Evolutionary conservation across 2,329 filamentous ascomycete species (phyloP), one percentile per base, ranked within the genome.

Genomic region (Sclerotinia subarctica): DNA sequence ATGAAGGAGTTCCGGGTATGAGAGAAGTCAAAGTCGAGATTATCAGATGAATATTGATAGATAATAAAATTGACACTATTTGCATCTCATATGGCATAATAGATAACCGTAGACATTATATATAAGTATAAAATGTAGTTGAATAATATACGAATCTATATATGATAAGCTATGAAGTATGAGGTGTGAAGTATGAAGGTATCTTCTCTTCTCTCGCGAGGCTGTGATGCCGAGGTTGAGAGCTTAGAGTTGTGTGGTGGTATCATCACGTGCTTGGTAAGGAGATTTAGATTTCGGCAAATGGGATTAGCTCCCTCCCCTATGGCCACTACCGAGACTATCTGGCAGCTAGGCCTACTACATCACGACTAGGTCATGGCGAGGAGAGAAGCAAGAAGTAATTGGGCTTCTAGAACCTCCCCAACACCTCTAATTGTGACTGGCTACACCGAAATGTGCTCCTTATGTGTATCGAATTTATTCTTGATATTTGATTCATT

Each of bases 201-300:
- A 49, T 32, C 46, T 62, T 62, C n/a, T n/a, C n/a, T n/a, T n/a
- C n/a, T 21, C 15, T 57, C 63, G 63, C 49, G 38, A 65, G 35
- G 63, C 51, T 58, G 52, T 17, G 15, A 57, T 65, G 53, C 63
- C 63, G 63, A 65, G 63, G 63, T 65, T 46, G 63, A 62, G 29
- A 26, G n/a, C 5, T 49, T 49, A 38, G 38, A 38, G 10, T 38
- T 38, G 13, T 38, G 13, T 42, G 0, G 11, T 42, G 3, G 3
- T 15, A 1, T 1, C 0, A 58, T 65, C 63, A 65, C 38, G 63
- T 65, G 44, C 6, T 13, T 51, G 38, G 52, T 1, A n/a, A n/a
- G 13, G 32, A 35, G 11, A 5, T 13, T 56, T 56, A 21, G 53
- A 2, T 29, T n/a, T 13, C 35, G 35, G 21, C 11, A 35, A n/a